phyloP scores from a whole-genome alignment of 2,329 filamentous ascomycete species.

The Huntiella omanensis region DNA sequence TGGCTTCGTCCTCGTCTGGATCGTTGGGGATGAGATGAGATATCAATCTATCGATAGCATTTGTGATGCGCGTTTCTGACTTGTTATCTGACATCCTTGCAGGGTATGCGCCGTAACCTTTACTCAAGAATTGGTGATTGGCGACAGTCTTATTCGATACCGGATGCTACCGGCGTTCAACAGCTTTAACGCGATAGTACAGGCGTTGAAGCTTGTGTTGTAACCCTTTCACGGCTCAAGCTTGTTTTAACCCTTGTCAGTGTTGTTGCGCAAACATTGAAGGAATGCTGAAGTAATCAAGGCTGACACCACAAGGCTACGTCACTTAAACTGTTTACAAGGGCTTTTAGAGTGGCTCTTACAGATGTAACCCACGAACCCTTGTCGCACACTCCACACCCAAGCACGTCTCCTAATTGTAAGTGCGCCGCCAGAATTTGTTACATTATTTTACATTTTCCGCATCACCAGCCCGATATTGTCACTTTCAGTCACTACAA shows the following conservation, averaged over 20 bases:
- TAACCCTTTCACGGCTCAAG: too few relatives aligned
- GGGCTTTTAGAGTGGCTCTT: too few relatives aligned
- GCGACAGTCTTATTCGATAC: not conserved
- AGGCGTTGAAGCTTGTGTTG: not conserved
- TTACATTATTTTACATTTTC: too few relatives aligned
- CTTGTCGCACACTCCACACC: too few relatives aligned
- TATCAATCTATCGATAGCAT: constrained; percentile 63
- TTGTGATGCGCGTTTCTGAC: constrained; percentile 45
- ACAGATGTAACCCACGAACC: too few relatives aligned
- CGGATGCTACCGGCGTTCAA: not conserved
- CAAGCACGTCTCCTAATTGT: too few relatives aligned
- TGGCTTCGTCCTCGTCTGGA: constrained; percentile 46
- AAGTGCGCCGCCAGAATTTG: too few relatives aligned
- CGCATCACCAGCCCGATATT: too few relatives aligned
- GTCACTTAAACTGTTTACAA: not conserved
- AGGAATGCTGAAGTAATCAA: constrained; percentile 1
- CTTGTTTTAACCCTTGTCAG: not conserved
- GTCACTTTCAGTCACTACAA: too few relatives aligned
- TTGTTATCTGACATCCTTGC: constrained; percentile 28
- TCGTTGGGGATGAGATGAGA: constrained; percentile 51
- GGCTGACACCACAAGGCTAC: constrained; percentile 7
- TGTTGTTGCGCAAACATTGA: not conserved
- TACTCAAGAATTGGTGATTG: too few relatives aligned
- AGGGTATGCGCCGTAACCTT: too few relatives aligned
- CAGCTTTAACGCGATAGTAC: not conserved